Base-by-base conservation (phyloP, 2,329 filamentous ascomycete genomes). In the Sporothrix curviconia region DNA sequence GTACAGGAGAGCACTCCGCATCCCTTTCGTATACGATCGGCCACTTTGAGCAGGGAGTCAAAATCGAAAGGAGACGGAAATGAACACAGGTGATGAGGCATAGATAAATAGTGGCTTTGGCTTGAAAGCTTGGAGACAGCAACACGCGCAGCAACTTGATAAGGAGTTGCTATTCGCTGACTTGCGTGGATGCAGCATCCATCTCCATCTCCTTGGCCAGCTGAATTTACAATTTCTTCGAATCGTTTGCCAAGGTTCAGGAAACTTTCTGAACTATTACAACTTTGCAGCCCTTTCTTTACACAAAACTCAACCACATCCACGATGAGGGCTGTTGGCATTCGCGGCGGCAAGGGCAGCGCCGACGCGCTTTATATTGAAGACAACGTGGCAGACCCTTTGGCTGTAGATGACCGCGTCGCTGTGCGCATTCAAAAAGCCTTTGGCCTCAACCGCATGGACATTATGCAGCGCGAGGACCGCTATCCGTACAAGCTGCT, bases 391-490 rank as follows among this genome's bases (percentile, higher is more conserved):
- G 22, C 50, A 7, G 50, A 53, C 34, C 50, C 50, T 6, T 36
- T 53, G 24, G 50, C 50, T 7, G 5, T 14, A 9, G 50, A 36
- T n/a, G 36, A 53, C 34, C 36, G 36, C 14, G 37, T 42, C 15
- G 6, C 42, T 2, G 50, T 53, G 14, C 36, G 50, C 50, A 53
- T 53, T 36, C n/a, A n/a, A n/a, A 42, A 40, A n/a, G 50, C 50
- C 3, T 53, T 53, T 53, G 50, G 50, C 7, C 24, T 53, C 6
- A 53, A 53, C 24, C 22, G 50, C 8, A 53, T 53, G 50, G 50
- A 53, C 15, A 53, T 53, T 11, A 53, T 53, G 50, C 50, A 53
- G 36, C 34, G 50, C 19, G 50, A 53, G 24, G 50, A 53, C 50
- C 22, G 22, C 15, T 53, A 53, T 28, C 50, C 50, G 3, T 53